These are phyloP conservation scores for Arthrobotrys sinensis DNA, from an alignment of 2,329 filamentous ascomycete genomes.

Conservation along the genomic window DNA sequence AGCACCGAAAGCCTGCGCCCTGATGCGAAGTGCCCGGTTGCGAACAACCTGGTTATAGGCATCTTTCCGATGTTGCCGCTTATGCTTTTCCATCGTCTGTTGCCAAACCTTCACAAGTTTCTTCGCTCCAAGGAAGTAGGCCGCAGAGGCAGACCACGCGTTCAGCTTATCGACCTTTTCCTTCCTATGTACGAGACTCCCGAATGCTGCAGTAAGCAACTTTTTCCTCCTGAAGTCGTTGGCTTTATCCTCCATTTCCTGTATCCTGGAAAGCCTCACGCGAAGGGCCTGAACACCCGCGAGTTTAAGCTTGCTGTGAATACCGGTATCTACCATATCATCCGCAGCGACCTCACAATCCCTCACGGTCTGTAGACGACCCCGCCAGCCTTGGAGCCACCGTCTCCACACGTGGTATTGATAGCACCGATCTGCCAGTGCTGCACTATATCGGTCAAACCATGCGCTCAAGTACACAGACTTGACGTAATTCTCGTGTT, in stretches of 20 bases:
- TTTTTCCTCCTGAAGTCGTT: conserved; percentile 33
- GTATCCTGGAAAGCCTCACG: conserved; percentile 10
- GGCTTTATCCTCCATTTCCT: conserved; percentile 34
- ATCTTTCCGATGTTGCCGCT: conserved; percentile 54
- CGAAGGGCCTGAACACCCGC: conserved; percentile 31
- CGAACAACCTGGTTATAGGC: conserved; percentile 48
- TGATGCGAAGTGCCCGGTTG: conserved; percentile 43
- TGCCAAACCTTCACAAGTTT: conserved; percentile 36
- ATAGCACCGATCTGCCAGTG: conserved; percentile 48
- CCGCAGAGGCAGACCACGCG: conserved; percentile 38
- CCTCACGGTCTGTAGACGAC: conserved; percentile 12
- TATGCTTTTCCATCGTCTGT: conserved; percentile 52
- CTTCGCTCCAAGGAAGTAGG: conserved; percentile 45
- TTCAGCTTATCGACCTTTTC: conserved; percentile 36
- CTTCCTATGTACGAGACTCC: conserved; percentile 8
- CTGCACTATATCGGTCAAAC: conserved; percentile 58
- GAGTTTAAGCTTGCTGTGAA: conserved; percentile 35
- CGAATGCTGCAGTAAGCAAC: conserved; percentile 24
- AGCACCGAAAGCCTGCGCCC: conserved; percentile 34
- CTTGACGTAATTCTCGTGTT: conserved; percentile 55
- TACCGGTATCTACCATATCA: conserved; percentile 2
- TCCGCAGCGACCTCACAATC: conserved; percentile 29
- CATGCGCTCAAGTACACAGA: conserved; percentile 50
- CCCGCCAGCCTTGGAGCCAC: conserved; percentile 38
- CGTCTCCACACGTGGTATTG: conserved; percentile 51